phyloP scores from a whole-genome alignment of 768 basidiomycete genomes.

The Leccinum disarticulatum region DNA sequence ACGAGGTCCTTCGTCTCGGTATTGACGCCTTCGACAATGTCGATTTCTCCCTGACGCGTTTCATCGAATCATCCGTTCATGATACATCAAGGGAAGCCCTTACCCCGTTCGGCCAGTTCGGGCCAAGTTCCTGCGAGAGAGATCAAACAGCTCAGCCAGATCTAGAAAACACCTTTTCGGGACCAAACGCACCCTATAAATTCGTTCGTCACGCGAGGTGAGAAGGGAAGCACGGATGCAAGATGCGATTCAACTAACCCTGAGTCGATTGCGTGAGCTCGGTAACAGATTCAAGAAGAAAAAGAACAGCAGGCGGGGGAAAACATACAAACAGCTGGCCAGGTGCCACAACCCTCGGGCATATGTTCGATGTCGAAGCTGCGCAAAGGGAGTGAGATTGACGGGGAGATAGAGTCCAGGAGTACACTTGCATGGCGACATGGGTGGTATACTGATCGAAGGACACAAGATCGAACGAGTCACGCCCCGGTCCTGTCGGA shows the following conservation, averaged over 20 bases:
- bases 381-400: background rate
- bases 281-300: background rate
- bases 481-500: constrained; percentile 34
- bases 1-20: constrained; percentile 23
- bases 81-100: background rate
- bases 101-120: constrained; percentile 29
- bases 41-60: constrained; percentile 29
- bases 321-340: constrained; percentile 38
- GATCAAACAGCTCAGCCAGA: background rate
- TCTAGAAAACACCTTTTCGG: background rate
- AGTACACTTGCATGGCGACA: constrained; percentile 30
- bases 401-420: background rate
- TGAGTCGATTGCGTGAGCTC: background rate
- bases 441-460: constrained; percentile 34
- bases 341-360: constrained; percentile 41
- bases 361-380: constrained; percentile 40
- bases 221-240: background rate
- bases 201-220: background rate
- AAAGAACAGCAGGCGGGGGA: background rate
- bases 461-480: constrained; percentile 36
- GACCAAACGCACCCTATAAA: constrained; percentile 20
- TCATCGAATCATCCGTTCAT: background rate
- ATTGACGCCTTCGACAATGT: constrained; percentile 39
- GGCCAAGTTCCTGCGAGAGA: constrained; percentile 26
- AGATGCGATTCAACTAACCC: constrained; percentile 15